Evolutionary conservation across 129 eudicot species (phyloP), one percentile per base, ranked within the genome.

Genomic region (Calendula officinalis): DNA sequence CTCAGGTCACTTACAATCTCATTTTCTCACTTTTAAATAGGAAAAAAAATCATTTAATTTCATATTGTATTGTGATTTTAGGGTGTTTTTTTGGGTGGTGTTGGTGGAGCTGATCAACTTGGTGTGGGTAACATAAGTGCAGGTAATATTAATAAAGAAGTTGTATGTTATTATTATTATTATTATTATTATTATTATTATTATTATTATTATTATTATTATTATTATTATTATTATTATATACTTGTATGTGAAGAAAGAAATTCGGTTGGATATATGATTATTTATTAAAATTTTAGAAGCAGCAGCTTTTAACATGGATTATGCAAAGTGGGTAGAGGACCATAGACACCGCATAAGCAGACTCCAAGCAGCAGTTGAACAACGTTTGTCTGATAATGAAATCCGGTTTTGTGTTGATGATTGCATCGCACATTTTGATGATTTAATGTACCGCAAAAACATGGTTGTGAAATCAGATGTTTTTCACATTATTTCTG

Each of bases 51-150:
- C 11, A 0, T 3, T 17, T 3, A n/a, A 42, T 30, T 10, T 57
- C 5, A 42, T 41, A 53, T 60, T 43, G 10, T 51, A 53, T 47
- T 66, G 22, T 62, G 22, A 54, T 53, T 16, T 45, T 54, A 88
- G 96, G 96, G 96, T 5, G 76, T 82, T 34, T 69, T 55, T 46
- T 35, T 81, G 55, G 96, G 96, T 37, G 32, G 63, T 14, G 85
- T 87, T 39, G 81, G 70, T 56, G 89, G 80, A 72, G 76, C 83
- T 6, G 91, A 88, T 63, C 96, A 84, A 77, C 80, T 22, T 16
- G 54, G 65, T 7, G 70, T 81, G 80, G 58, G 70, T 56, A 79
- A 79, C 77, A 63, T 84, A 12, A 87, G 74, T 62, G 70, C 88
- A 73, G 91, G 95, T 87, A 53, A 8, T 30, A 4, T 6, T 15